phyloP scores from a whole-genome alignment of 1,139 yeast species.

The Wickerhamomyces sp. region DNA sequence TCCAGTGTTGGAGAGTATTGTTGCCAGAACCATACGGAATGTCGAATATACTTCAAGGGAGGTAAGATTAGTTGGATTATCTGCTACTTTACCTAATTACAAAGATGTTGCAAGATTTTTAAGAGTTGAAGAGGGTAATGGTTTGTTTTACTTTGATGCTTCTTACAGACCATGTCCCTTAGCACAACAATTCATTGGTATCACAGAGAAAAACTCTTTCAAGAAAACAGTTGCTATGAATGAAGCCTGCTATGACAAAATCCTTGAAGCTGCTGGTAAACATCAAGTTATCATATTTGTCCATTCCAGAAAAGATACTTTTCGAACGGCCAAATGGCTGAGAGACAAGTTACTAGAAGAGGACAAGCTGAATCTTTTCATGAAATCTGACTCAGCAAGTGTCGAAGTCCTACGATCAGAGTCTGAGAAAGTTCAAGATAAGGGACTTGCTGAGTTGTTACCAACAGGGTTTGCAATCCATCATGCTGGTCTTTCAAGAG shows the following conservation, averaged over 20 bases:
- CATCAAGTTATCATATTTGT: slow-evolving; percentile 88
- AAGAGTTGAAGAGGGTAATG: slow-evolving; percentile 50
- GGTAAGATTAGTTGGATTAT: slow-evolving; percentile 75
- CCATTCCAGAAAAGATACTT: slow-evolving; percentile 90
- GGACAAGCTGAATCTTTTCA: slow-evolving; percentile 42
- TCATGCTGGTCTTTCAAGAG: slow-evolving; percentile 83
- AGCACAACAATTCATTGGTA: slow-evolving; percentile 82
- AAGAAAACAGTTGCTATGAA: slow-evolving; percentile 81
- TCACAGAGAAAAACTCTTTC: slow-evolving; percentile 79
- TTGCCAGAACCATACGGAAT: slow-evolving; percentile 63
- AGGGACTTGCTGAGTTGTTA: slow-evolving; percentile 54
- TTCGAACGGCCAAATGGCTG: slow-evolving; percentile 73
- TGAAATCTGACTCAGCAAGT: slow-evolving; percentile 47
- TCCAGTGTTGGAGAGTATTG: slow-evolving; percentile 86
- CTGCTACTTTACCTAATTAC: slow-evolving; percentile 93
- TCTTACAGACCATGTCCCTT: slow-evolving; percentile 89
- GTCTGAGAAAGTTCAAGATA: slow-evolving; percentile 49
- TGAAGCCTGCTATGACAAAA: slow-evolving; percentile 85
- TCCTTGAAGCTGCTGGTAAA: slow-evolving; percentile 57
- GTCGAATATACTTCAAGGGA: slow-evolving; percentile 38
- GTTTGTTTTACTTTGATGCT: slow-evolving; percentile 70
- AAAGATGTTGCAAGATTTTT: slow-evolving; percentile 81
- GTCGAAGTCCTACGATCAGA: slow-evolving; percentile 61
- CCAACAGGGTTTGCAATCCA: slow-evolving; percentile 84
- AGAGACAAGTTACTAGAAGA: slow-evolving; percentile 56